Evolutionary conservation across 2,329 filamentous ascomycete genomes (phyloP), one percentile per base, ranked within the genome.

Genomic region (Samsoniella hepiali): DNA sequence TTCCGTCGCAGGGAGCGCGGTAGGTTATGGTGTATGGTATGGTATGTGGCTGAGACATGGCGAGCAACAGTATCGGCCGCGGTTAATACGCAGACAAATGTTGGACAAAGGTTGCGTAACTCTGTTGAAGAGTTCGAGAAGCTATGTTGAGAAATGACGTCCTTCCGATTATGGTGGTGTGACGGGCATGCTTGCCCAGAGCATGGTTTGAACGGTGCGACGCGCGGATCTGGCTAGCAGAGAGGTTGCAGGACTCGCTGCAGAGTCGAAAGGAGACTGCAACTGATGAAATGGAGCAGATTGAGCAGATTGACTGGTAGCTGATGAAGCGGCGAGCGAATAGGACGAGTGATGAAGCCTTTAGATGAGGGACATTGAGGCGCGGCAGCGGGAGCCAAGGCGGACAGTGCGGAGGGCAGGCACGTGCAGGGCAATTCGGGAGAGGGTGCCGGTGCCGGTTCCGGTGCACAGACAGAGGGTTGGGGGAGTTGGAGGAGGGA

Each of bases 1-100:
- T 89, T 87, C 63, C 82, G 76, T 1, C 85, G 81, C 61, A 42
- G 7, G 40, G 49, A 17, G n/a, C 40, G 40, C 40, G 29, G 50
- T 54, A 62, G 4, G 50, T 62, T 13, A 62, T 62, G 49, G 27
- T 40, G 40, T 62, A 31, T 22, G 58, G 50, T 4, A 62, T 47
- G 22, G 49, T 45, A 34, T 55, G 13, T 17, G 58, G 42, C 36
- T 42, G 22, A 32, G 58, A 55, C 58, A 62, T 62, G 58, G 5
- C 13, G 58, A 45, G 29, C n/a, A 40, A 27, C 31, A 32, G 32
- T 15, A 13, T 17, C 10, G 15, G 11, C 38, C 15, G 45, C n/a
- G 36, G 15, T 15, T 36, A 29, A 40, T 29, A 40, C 6, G 38
- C 29, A 27, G 29, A 13, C 3, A 11, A 32, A 51, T 34, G 4